phyloP scores from a whole-genome alignment of 1,139 yeast genomes.

The Candida mesenterica region DNA sequence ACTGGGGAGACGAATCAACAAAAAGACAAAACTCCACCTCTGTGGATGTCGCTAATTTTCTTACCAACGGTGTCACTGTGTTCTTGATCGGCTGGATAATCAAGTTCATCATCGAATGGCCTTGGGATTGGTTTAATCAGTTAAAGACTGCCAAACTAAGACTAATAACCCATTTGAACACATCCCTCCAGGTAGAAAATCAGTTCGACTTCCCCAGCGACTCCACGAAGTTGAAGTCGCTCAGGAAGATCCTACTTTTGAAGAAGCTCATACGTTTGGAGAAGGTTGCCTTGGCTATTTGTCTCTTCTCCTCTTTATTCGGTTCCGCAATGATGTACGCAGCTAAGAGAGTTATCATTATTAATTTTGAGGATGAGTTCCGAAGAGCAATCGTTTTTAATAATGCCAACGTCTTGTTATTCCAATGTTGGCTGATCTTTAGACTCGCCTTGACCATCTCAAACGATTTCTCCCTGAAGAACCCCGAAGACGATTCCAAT shows the following conservation, averaged over 20 bases:
- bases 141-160: constrained; percentile 20
- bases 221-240: constrained; percentile 7
- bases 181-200: constrained; percentile 11
- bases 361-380: constrained; percentile 21
- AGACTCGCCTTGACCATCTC: constrained; percentile 17
- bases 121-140: constrained; percentile 34
- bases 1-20: constrained; percentile 7
- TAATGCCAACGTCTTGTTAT: constrained; percentile 31
- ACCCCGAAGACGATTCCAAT: constrained; percentile 5
- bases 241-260: constrained; percentile 13
- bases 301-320: constrained; percentile 24
- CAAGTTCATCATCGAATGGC: constrained; percentile 33
- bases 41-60: constrained; percentile 16
- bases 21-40: constrained; percentile 1
- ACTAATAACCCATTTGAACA: constrained; percentile 19
- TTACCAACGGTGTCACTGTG: constrained; percentile 30
- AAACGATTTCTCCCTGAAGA: constrained; percentile 8
- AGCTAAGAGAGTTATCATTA: constrained; percentile 24
- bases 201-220: constrained; percentile 7
- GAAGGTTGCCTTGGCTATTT: constrained; percentile 21
- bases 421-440: constrained; percentile 29
- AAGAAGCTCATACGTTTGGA: constrained; percentile 22
- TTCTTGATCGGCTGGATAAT: constrained; percentile 29
- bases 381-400: constrained; percentile 31
- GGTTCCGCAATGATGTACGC: constrained; percentile 27